These are phyloP conservation scores for Schizophyllum amplum DNA, from an alignment of 1,284 basidiomycete genomes.

Conservation along the genomic window DNA sequence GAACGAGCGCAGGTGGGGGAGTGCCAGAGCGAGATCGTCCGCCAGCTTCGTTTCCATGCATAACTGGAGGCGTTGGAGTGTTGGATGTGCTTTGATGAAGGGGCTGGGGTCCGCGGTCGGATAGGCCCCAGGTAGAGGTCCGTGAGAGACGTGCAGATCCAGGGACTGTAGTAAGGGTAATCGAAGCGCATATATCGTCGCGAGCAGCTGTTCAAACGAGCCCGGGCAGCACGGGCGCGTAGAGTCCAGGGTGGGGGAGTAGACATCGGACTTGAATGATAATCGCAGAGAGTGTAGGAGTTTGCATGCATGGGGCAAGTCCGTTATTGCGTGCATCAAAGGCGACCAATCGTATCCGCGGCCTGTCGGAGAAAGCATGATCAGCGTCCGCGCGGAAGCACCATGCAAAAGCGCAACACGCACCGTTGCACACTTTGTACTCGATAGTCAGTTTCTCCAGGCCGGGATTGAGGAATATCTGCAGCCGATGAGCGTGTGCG, in stretches of 20 bases:
- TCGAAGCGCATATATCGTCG: neutral
- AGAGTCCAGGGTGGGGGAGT: neutral
- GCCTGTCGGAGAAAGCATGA: neutral
- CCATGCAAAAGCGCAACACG: neutral
- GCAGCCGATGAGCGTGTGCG: neutral
- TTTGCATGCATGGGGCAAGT: neutral
- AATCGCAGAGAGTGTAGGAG: neutral
- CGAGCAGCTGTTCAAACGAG: neutral
- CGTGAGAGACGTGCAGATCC: neutral
- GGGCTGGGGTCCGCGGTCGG: neutral
- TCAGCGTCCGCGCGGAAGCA: neutral
- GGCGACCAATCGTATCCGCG: neutral
- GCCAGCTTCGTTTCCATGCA: neutral
- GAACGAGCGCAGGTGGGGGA: neutral
- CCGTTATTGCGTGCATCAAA: neutral
- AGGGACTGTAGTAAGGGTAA: neutral
- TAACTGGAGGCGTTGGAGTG: neutral
- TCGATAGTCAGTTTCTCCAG: neutral
- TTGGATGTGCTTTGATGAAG: neutral
- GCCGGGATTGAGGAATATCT: neutral
- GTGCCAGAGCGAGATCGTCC: neutral
- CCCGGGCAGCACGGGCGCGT: neutral
- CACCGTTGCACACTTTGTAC: neutral
- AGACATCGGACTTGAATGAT: neutral
- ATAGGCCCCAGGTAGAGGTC: neutral